A percentile compares a stretch with the other conserved stretches of the same genome.
phyloP scores from a whole-genome alignment of 176 grass and related monocot genomes.

The Carex scoparia region DNA sequence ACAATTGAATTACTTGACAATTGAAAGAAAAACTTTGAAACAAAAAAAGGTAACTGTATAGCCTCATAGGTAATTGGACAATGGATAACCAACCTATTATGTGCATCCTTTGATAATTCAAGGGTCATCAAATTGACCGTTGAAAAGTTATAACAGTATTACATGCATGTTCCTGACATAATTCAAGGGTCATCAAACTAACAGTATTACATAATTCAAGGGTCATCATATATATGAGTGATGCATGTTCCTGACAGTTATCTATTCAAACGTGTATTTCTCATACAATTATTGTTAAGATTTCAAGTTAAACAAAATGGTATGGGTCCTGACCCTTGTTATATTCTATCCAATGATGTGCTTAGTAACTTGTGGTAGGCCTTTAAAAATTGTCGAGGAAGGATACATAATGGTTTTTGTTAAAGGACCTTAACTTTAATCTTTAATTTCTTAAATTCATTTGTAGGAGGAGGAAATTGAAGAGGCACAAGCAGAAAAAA shows the following conservation, averaged over 20 bases:
- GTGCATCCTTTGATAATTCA: neutral
- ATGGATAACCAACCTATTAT: neutral
- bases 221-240: neutral
- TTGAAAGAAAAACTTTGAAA: neutral
- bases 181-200: neutral
- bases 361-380: neutral
- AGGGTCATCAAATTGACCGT: neutral
- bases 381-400: neutral
- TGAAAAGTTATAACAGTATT: neutral
- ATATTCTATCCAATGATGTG: neutral
- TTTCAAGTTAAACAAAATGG: neutral
- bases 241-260: neutral
- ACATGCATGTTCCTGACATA: neutral
- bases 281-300: neutral
- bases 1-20: neutral
- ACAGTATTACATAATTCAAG: neutral
- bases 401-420: neutral
- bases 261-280: neutral
- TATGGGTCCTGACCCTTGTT: neutral
- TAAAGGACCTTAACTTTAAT: neutral
- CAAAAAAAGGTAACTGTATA: neutral
- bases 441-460: constrained; percentile 1
- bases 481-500: neutral
- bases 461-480: constrained; percentile 6
- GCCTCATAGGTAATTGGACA: neutral